Evolutionary conservation across 2,329 filamentous ascomycete genomes (phyloP).

Genomic region (Zymoseptoria passerinii): DNA sequence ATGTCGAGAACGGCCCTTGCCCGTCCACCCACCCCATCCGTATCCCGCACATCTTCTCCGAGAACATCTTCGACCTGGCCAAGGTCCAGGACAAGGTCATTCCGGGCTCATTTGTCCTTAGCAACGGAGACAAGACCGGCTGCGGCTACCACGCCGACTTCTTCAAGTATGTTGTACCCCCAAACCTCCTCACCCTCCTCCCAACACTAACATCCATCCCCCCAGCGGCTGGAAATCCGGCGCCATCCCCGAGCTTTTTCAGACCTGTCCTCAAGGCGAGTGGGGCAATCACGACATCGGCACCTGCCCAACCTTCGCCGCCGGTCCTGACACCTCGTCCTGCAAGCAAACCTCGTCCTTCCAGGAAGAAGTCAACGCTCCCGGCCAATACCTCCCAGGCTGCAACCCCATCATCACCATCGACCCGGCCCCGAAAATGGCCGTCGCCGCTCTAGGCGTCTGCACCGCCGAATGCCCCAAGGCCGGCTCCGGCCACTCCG

Average conservation of each 20-base stretch:
- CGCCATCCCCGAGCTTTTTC: conserved; percentile 58
- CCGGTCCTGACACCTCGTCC: conserved; percentile 26
- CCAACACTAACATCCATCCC: too few relatives aligned
- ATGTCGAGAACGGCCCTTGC: conserved; percentile 45
- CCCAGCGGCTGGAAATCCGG: conserved; percentile 43
- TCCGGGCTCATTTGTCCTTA: conserved; percentile 37
- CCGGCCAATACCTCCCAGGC: conserved; percentile 45
- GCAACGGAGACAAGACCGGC: conserved; percentile 42
- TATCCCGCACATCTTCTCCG: conserved; percentile 49
- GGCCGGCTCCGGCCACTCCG: neutral
- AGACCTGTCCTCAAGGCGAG: conserved; percentile 55
- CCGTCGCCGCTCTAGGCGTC: conserved; percentile 14
- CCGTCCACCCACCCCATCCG: conserved; percentile 46
- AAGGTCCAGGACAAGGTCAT: conserved; percentile 31
- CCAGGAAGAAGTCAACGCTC: conserved; percentile 38
- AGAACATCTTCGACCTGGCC: conserved; percentile 31
- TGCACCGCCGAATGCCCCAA: conserved; percentile 11
- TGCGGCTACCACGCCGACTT: conserved; percentile 49
- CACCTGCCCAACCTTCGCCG: conserved; percentile 41
- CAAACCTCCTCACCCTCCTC: neutral
- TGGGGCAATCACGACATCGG: conserved; percentile 56
- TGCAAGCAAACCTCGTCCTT: conserved; percentile 40
- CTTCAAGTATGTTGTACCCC: conserved; percentile 18
- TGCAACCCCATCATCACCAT: conserved; percentile 46
- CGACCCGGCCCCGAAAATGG: conserved; percentile 27